These are phyloP conservation scores for Pulveroboletus frians DNA, from an alignment of 768 basidiomycete genomes.

Conservation along the genomic window DNA sequence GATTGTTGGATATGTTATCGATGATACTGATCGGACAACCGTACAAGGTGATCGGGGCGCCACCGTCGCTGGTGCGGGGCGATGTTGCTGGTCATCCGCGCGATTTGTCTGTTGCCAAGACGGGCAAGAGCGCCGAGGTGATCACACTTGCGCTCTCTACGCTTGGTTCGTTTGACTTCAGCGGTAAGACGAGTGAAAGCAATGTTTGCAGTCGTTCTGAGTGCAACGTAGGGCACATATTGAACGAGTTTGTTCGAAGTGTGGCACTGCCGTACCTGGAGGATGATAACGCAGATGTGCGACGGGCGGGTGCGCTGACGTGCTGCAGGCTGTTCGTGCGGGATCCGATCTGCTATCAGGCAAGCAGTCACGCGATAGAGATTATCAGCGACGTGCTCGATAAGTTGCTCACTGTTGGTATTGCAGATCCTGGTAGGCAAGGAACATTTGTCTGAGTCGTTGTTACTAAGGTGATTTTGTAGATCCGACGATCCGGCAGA, in stretches of 20 bases:
- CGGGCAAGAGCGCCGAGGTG: conserved; percentile 60
- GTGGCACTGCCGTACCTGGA: conserved; percentile 92
- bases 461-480: conserved; percentile 3
- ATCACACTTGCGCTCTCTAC: conserved; percentile 82
- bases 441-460: not conserved
- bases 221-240: conserved; percentile 61
- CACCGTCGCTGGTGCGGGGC: conserved; percentile 50
- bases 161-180: conserved; percentile 91
- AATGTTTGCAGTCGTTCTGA: conserved; percentile 9
- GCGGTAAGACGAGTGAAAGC: conserved; percentile 45
- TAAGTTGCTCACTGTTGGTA: conserved; percentile 90
- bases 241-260: conserved; percentile 93
- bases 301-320: conserved; percentile 84
- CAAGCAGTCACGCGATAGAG: conserved; percentile 93
- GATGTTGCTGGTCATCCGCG: conserved; percentile 46
- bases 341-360: conserved; percentile 94
- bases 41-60: conserved; percentile 87
- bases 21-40: conserved; percentile 74
- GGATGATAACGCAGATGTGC: conserved; percentile 82
- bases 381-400: conserved; percentile 98
- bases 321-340: conserved; percentile 89
- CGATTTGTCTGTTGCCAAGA: conserved; percentile 48
- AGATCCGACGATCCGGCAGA: conserved; percentile 77
- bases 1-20: conserved; percentile 82
- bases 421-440: conserved; percentile 84